Conservation (phyloP, 1,284 basidiomycete species). For the Anthracocystis panici-leucophaei region DNA sequence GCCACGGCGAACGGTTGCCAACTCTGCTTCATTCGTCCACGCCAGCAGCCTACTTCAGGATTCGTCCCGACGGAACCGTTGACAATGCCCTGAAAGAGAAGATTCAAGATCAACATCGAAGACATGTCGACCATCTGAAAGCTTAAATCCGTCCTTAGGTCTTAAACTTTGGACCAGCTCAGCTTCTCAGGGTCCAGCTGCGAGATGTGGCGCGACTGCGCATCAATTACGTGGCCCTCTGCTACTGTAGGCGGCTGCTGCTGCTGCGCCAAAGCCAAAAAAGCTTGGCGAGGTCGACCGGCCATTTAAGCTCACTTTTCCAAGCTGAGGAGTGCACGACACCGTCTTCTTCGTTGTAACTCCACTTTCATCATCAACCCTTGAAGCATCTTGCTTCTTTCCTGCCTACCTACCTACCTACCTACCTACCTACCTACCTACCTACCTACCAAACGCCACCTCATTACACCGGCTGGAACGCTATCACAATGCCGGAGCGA, state of each 20-base stretch:
- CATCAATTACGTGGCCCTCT: slow-evolving; percentile 9
- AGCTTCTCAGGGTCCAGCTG: slow-evolving; percentile 8
- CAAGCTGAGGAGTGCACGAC: slow-evolving; percentile 19
- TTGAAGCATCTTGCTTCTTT: neutral
- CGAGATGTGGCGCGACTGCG: neutral
- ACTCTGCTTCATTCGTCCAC: neutral
- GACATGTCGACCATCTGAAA: neutral
- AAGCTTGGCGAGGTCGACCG: slow-evolving; percentile 31
- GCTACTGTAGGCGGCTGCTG: slow-evolving; percentile 2
- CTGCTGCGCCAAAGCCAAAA: neutral
- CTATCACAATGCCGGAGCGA: slow-evolving; percentile 38
- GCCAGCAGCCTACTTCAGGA: too few species aligned
- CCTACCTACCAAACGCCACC: neutral
- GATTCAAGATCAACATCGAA: slow-evolving; percentile 1
- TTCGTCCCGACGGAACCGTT: too few species aligned
- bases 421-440: too few species aligned
- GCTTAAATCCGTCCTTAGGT: neutral
- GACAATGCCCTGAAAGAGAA: neutral
- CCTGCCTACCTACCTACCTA: too few species aligned
- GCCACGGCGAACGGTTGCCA: neutral
- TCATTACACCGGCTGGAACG: neutral
- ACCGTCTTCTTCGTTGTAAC: neutral
- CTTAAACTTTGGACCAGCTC: neutral
- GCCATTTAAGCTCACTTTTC: slow-evolving; percentile 29
- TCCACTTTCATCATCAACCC: neutral